phyloP scores from a whole-genome alignment of 2,329 filamentous ascomycete genomes.

The Fusarium neocosmosporiellum region DNA sequence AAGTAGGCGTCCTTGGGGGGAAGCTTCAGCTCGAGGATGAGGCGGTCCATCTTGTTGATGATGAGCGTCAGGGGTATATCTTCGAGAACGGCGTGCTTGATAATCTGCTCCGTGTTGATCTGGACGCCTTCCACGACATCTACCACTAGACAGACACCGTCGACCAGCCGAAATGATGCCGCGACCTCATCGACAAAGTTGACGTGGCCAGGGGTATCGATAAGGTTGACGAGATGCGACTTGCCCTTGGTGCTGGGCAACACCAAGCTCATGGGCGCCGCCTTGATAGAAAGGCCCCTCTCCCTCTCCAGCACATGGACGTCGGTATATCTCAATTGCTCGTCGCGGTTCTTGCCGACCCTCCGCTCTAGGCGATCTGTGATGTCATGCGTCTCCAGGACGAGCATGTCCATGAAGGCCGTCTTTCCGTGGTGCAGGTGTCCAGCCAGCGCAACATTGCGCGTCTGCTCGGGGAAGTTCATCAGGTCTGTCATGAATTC shows the following conservation, averaged over 20 bases:
- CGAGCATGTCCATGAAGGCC: slow-evolving; percentile 97
- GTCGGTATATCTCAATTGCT: slow-evolving; percentile 95
- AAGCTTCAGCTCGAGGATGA: slow-evolving; percentile 93
- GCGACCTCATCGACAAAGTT: slow-evolving; percentile 99
- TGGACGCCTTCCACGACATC: slow-evolving; percentile 99
- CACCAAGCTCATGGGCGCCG: slow-evolving; percentile 93
- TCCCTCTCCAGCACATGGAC: slow-evolving; percentile 90
- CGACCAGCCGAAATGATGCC: slow-evolving; percentile 84
- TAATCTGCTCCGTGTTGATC: slow-evolving; percentile 95
- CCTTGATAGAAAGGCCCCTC: slow-evolving; percentile 90
- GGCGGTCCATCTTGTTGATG: slow-evolving; percentile 96
- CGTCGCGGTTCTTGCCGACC: slow-evolving; percentile 83
- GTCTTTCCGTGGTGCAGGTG: slow-evolving; percentile 99
- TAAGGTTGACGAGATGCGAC: slow-evolving; percentile 92
- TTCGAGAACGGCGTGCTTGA: slow-evolving; percentile 93
- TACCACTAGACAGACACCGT: slow-evolving; percentile 92
- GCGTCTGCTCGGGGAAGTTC: slow-evolving; percentile 93
- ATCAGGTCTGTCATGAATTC: slow-evolving; percentile 95
- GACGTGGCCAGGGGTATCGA: slow-evolving; percentile 97
- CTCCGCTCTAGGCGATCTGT: slow-evolving; percentile 81
- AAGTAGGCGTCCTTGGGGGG: slow-evolving; percentile 97
- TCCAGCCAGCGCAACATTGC: slow-evolving; percentile 91
- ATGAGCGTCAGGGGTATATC: slow-evolving; percentile 89
- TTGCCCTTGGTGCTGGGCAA: slow-evolving; percentile 90
- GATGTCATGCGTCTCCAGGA: slow-evolving; percentile 93